Conservation (phyloP, 805 yeast species). For the Metschnikowia kunwiensis region DNA sequence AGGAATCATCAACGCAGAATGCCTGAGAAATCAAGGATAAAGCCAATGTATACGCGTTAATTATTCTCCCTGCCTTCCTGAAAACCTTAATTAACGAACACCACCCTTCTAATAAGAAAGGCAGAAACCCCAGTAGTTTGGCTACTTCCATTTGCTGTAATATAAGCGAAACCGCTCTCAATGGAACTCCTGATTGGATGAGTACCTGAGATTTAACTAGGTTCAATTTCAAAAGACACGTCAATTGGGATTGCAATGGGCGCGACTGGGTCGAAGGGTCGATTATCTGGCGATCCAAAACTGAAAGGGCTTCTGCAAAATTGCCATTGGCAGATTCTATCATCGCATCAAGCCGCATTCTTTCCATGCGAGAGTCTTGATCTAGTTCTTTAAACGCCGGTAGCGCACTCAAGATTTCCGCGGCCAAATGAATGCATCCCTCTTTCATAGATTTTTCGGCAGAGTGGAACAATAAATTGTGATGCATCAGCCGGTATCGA, state of each 20-base stretch:
- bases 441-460: slow-evolving; percentile 36
- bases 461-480: slow-evolving; percentile 38
- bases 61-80: slow-evolving; percentile 35
- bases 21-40: slow-evolving; percentile 43
- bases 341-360: slow-evolving; percentile 8
- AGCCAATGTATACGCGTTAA: slow-evolving; percentile 45
- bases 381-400: slow-evolving; percentile 22
- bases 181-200: slow-evolving; percentile 40
- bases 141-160: slow-evolving; percentile 50
- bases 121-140: slow-evolving; percentile 42
- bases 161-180: slow-evolving; percentile 49
- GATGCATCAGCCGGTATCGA: slow-evolving; percentile 40
- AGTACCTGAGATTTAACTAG: slow-evolving; percentile 47
- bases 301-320: slow-evolving; percentile 1
- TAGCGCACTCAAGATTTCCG: slow-evolving; percentile 31
- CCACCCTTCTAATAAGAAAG: slow-evolving; percentile 46
- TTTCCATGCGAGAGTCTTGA: slow-evolving; percentile 7
- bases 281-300: neutral
- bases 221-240: slow-evolving; percentile 43
- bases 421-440: slow-evolving; percentile 35
- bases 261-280: neutral
- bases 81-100: slow-evolving; percentile 46
- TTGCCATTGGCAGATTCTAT: slow-evolving; percentile 14
- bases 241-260: slow-evolving; percentile 1
- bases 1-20: slow-evolving; percentile 38